phyloP scores from a whole-genome alignment of 1,284 basidiomycete genomes.

The Sanghuangporus weigelae region DNA sequence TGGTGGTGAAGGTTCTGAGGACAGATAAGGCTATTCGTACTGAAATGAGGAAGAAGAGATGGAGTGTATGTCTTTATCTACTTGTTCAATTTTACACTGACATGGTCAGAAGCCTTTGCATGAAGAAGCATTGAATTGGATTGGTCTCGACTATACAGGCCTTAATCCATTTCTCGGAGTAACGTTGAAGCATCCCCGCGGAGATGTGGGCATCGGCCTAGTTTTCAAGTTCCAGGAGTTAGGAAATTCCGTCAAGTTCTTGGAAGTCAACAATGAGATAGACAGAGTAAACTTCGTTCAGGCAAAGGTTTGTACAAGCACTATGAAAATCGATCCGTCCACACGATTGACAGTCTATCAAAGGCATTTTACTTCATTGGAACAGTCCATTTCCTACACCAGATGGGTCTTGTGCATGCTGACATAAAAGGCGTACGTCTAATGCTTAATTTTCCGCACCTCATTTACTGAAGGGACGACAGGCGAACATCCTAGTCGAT shows the following conservation, averaged over 20 bases:
- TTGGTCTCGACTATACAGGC: conserved; percentile 4
- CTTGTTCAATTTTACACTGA: not conserved
- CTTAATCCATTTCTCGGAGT: conserved; percentile 12
- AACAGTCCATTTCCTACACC: conserved; percentile 4
- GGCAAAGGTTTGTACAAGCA: not conserved
- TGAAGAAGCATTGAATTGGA: conserved; percentile 12
- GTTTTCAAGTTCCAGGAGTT: conserved; percentile 9
- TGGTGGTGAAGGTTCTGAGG: conserved; percentile 7
- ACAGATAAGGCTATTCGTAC: not conserved
- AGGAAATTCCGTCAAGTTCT: conserved; percentile 2
- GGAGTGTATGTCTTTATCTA: conserved; percentile 4
- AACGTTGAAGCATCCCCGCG: conserved; percentile 3
- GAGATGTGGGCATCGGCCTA: not conserved
- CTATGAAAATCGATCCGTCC: not conserved
- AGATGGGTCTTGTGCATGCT: conserved; percentile 10
- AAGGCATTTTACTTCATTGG: conserved; percentile 4
- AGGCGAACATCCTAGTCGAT: conserved; percentile 7
- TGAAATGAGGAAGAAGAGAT: not conserved
- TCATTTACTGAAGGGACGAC: not conserved
- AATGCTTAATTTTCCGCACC: not conserved
- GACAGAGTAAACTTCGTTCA: conserved; percentile 6
- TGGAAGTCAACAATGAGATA: not conserved
- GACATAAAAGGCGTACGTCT: conserved; percentile 11
- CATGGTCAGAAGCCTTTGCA: not conserved
- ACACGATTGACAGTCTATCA: not conserved